Evolutionary conservation across 176 grass and related monocot genomes (phyloP).

Genomic region (Paspalum vaginatum): DNA sequence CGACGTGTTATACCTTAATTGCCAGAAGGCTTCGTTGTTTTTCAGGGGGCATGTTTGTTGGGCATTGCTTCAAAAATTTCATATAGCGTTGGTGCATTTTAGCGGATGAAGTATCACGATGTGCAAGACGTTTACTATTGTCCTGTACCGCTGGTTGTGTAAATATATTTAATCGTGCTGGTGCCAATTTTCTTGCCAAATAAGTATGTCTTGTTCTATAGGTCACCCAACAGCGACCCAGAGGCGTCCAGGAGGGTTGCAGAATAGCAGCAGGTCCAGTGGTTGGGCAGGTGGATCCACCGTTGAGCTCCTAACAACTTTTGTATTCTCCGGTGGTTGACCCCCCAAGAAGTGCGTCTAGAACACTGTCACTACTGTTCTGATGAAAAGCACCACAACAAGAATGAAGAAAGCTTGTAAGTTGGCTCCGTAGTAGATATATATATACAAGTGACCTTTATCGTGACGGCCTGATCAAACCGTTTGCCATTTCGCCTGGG

Average conservation of each 20-base stretch:
- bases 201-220: neutral
- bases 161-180: neutral
- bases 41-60: neutral
- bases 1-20: no score
- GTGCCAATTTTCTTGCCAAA: neutral
- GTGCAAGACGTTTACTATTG: neutral
- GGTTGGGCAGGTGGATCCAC: conserved; percentile 43
- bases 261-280: neutral
- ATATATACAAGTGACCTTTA: neutral
- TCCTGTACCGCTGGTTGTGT: neutral
- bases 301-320: conserved; percentile 1
- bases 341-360: conserved; percentile 7
- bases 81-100: neutral
- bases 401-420: neutral
- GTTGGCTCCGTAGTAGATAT: neutral
- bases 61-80: neutral
- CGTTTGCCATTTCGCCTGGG: neutral
- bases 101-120: neutral
- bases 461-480: neutral
- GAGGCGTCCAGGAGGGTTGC: no score
- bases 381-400: neutral
- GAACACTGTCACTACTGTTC: conserved; percentile 4
- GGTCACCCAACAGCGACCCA: conserved; percentile 4
- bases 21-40: neutral
- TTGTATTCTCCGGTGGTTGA: conserved; percentile 32